Base-by-base conservation (phyloP, 2,329 filamentous ascomycete species). In the Teratosphaeria zuluensis region DNA sequence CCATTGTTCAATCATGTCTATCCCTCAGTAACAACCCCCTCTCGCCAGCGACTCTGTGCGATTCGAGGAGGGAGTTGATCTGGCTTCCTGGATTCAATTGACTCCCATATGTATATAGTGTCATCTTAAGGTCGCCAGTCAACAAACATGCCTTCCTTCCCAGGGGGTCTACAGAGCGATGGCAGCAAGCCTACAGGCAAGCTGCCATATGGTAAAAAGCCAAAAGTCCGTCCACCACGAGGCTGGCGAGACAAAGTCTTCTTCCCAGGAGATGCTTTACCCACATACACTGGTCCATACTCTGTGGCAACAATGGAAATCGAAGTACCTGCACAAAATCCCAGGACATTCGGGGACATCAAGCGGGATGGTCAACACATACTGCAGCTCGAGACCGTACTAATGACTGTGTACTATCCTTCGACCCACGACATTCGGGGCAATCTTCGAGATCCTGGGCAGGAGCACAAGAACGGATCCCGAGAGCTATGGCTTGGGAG, bases 341-440 rank as follows among this genome's bases (percentile, higher is more conserved):
- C 80, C 1, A 71, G 76, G 38, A 66, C 73, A 0, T 79, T 82
- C 63, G 80, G 79, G 1, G 66, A 80, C 57, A 81, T 82, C 58
- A 80, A 72, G 35, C 72, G 80, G 42, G 62, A 79, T 30, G 71
- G 77, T 56, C 71, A 72, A 57, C 76, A 79, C 61, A 61, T 81
- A 7, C 69, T 84, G 14, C 73, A 81, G 56, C 70, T 83, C 14
- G 77, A 84, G 60, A 87, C 84, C 0, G 81, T 87, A 8, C 75
- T 87, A 4, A 81, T 87, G 71, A 81, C 81, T 0, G 70, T 87
- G n/a, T 88, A 84, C 69, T 88, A 88, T 67, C 85, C 84, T 1
- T 79, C 81, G 19, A 73, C 76, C 0, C 66, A 71, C 24, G 52
- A 53, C 52, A 53, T 31, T 7, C 28, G 32, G 9, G 52, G 52